Percentiles rank a stretch among this genome's conserved stretches.
These are phyloP conservation scores for Ascodesmis nigricans DNA, from an alignment of 495 filamentous ascomycete genomes.

Conservation along the genomic window DNA sequence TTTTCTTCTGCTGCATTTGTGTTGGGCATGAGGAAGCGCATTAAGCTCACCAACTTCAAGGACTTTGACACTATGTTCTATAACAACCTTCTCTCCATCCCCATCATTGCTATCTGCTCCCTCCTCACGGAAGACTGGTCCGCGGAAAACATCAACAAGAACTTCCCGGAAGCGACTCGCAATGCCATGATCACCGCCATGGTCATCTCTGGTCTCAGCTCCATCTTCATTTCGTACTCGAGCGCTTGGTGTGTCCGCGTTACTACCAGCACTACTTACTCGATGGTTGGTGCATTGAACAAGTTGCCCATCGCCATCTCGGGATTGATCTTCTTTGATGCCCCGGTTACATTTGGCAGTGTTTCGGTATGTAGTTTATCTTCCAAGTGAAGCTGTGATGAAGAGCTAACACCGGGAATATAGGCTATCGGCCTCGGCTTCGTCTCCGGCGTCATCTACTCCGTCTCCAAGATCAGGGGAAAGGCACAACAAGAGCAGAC, in stretches of 20 bases:
- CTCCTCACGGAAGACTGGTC: constrained; percentile 85
- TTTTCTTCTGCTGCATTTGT: constrained; percentile 83
- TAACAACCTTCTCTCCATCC: constrained; percentile 96
- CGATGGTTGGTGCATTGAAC: constrained; percentile 94
- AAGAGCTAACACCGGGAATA: not conserved
- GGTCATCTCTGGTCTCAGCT: constrained; percentile 78
- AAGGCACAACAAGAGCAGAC: constrained; percentile 46
- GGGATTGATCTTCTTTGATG: constrained; percentile 85
- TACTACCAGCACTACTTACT: constrained; percentile 89
- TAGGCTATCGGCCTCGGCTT: constrained; percentile 80
- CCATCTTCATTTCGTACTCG: constrained; percentile 96
- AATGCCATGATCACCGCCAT: constrained; percentile 65
- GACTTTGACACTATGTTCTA: constrained; percentile 99
- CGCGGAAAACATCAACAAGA: constrained; percentile 52
- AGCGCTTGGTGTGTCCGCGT: constrained; percentile 97
- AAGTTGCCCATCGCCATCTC: constrained; percentile 86
- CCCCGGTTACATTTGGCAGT: constrained; percentile 76
- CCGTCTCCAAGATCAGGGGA: constrained; percentile 81
- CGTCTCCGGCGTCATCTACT: constrained; percentile 73
- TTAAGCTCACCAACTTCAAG: constrained; percentile 99
- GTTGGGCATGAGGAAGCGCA: constrained; percentile 88
- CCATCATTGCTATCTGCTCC: constrained; percentile 65
- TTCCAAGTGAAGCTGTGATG: no score
- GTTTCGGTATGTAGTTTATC: constrained; percentile 27
- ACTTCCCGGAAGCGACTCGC: constrained; percentile 63